phyloP scores from a whole-genome alignment of 139 green algal genomes.

The Spirogloea muscicola region DNA sequence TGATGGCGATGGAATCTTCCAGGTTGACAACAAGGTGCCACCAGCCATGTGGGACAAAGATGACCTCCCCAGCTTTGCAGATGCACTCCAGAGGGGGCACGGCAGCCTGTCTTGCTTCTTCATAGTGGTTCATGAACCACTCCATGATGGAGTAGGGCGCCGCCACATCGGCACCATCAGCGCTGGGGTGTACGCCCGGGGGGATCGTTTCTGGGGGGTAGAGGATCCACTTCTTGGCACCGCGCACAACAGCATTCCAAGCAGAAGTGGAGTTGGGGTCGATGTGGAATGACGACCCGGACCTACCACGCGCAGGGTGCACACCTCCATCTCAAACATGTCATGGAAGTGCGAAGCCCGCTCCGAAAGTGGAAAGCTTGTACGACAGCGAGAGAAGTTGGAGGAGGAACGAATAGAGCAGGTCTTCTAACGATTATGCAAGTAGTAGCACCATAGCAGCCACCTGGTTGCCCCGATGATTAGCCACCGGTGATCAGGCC shows the following conservation, averaged over 20 bases:
- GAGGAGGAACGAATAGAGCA: too few species aligned
- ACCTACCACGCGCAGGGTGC: slow-evolving; percentile 26
- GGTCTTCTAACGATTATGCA: too few species aligned
- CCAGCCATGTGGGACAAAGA: slow-evolving; percentile 60
- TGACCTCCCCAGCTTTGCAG: slow-evolving; percentile 48
- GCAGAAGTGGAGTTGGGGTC: slow-evolving; percentile 90
- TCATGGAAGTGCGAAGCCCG: background rate
- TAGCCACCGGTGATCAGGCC: slow-evolving; percentile 86
- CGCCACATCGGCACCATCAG: slow-evolving; percentile 84
- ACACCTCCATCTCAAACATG: background rate
- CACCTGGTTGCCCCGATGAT: too few species aligned
- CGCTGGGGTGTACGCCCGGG: slow-evolving; percentile 81
- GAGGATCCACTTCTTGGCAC: slow-evolving; percentile 89
- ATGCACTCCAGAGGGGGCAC: slow-evolving; percentile 42
- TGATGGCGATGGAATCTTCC: slow-evolving; percentile 51
- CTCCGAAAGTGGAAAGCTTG: background rate
- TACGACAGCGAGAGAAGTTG: background rate
- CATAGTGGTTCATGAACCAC: slow-evolving; percentile 73
- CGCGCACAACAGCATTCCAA: slow-evolving; percentile 88
- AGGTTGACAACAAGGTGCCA: slow-evolving; percentile 60
- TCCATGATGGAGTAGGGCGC: slow-evolving; percentile 82
- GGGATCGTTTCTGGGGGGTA: slow-evolving; percentile 71
- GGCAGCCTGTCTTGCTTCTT: slow-evolving; percentile 9
- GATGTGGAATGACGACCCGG: slow-evolving; percentile 48
- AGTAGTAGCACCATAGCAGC: slow-evolving; percentile 62